These are phyloP conservation scores for Globisporangium solare DNA, from an alignment of 352 stramenopile genomes.

Conservation along the genomic window DNA sequence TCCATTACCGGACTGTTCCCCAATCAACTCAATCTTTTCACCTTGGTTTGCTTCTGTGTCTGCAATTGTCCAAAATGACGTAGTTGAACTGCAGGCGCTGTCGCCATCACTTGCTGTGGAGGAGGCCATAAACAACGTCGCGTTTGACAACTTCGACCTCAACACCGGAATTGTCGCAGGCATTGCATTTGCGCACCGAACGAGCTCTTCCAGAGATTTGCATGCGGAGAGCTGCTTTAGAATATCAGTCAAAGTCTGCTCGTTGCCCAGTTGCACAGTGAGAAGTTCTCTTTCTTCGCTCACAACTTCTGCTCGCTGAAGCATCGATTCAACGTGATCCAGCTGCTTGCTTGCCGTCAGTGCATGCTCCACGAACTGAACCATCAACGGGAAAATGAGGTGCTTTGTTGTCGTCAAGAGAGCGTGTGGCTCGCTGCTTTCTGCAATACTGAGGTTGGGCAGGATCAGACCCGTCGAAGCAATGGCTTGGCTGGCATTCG, in stretches of 20 bases:
- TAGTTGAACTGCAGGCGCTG: background rate
- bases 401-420: slow-evolving; percentile 1
- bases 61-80: slow-evolving; percentile 3
- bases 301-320: slow-evolving; percentile 2
- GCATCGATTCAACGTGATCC: background rate
- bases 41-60: background rate
- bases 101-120: background rate
- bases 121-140: slow-evolving; percentile 4
- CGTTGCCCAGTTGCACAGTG: background rate
- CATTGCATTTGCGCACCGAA: slow-evolving; percentile 8
- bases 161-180: slow-evolving; percentile 2
- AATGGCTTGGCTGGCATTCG: background rate
- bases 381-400: slow-evolving; percentile 7
- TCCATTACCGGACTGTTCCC: background rate
- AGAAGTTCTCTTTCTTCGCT: background rate
- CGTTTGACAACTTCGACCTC: background rate
- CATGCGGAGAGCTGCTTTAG: slow-evolving; percentile 1
- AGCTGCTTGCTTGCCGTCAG: background rate
- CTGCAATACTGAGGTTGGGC: background rate
- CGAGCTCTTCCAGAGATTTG: slow-evolving; percentile 9
- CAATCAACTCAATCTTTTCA: slow-evolving; percentile 1
- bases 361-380: slow-evolving; percentile 3
- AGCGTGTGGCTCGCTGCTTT: background rate
- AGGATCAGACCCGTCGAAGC: slow-evolving; percentile 8
- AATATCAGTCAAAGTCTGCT: background rate